These are phyloP conservation scores for Scenedesmus sp. DNA, from an alignment of 163 green algal species.

Conservation along the genomic window DNA sequence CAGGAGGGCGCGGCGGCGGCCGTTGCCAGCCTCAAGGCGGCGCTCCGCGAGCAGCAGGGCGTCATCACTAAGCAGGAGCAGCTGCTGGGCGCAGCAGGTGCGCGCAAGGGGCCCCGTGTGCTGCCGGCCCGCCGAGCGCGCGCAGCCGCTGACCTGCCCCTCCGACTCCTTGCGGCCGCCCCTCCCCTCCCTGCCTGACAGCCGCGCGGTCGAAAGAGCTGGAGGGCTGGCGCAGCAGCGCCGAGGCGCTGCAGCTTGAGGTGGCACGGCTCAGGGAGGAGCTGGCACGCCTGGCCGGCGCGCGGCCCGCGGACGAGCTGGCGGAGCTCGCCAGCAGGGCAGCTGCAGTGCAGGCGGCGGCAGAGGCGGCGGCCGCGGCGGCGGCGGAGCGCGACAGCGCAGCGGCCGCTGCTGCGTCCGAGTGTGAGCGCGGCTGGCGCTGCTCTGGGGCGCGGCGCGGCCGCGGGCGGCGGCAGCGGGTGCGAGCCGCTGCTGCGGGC, in stretches of 20 bases:
- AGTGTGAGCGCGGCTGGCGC: slow-evolving; percentile 19
- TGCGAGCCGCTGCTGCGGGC: not conserved
- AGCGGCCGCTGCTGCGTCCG: not conserved
- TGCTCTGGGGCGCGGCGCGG: not conserved
- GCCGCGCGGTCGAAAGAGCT: slow-evolving; percentile 35
- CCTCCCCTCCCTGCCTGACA: no score
- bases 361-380: slow-evolving; percentile 20
- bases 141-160: no score
- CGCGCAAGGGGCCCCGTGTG: no score
- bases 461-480: no score
- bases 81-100: slow-evolving; percentile 48
- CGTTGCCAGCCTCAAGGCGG: slow-evolving; percentile 37
- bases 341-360: slow-evolving; percentile 6
- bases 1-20: not conserved
- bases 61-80: slow-evolving; percentile 50
- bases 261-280: slow-evolving; percentile 21
- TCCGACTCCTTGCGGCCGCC: no score
- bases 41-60: slow-evolving; percentile 60
- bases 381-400: slow-evolving; percentile 30
- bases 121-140: no score
- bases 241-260: slow-evolving; percentile 43
- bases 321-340: slow-evolving; percentile 4
- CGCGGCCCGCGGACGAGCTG: slow-evolving; percentile 17
- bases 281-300: not conserved
- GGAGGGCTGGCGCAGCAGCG: slow-evolving; percentile 27